Conservation (phyloP, 1,284 basidiomycete species). For the Mrakiaceae sp. region DNA sequence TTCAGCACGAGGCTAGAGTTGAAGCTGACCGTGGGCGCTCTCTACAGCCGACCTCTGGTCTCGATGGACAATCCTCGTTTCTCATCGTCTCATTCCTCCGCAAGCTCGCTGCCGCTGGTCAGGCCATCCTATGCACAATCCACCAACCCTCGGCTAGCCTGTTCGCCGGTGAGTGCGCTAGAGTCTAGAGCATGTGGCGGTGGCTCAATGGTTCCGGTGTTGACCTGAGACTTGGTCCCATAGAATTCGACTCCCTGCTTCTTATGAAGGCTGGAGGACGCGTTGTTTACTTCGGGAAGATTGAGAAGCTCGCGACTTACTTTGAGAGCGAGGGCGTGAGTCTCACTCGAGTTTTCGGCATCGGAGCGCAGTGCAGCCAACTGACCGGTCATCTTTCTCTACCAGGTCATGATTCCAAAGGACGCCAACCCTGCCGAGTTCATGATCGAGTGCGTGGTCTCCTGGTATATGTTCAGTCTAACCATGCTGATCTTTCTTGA, state of each 20-base stretch:
- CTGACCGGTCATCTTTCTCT: no score
- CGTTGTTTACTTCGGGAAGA: constrained; percentile 41
- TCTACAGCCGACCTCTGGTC: constrained; percentile 35
- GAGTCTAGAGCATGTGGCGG: background rate
- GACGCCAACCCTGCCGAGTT: constrained; percentile 44
- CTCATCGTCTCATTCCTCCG: constrained; percentile 40
- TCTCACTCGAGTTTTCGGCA: no score
- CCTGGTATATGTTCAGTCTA: background rate
- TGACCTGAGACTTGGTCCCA: no score
- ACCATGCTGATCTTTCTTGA: background rate
- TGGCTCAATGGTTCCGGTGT: background rate
- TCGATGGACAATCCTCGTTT: constrained; percentile 41
- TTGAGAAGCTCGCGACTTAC: constrained; percentile 44
- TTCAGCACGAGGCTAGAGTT: constrained; percentile 13
- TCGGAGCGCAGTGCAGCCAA: no score
- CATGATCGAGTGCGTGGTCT: constrained; percentile 23
- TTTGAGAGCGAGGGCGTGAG: constrained; percentile 41
- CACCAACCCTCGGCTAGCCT: constrained; percentile 27
- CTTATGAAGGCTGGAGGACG: constrained; percentile 2
- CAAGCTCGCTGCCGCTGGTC: constrained; percentile 64
- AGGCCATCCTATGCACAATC: constrained; percentile 39
- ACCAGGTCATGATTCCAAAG: constrained; percentile 33
- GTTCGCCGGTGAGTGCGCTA: background rate
- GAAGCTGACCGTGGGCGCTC: background rate
- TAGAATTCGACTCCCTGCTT: constrained; percentile 19